Evolutionary conservation across 305 asterid species (phyloP).

Genomic region (Fraxinus xanthoxyloides): DNA sequence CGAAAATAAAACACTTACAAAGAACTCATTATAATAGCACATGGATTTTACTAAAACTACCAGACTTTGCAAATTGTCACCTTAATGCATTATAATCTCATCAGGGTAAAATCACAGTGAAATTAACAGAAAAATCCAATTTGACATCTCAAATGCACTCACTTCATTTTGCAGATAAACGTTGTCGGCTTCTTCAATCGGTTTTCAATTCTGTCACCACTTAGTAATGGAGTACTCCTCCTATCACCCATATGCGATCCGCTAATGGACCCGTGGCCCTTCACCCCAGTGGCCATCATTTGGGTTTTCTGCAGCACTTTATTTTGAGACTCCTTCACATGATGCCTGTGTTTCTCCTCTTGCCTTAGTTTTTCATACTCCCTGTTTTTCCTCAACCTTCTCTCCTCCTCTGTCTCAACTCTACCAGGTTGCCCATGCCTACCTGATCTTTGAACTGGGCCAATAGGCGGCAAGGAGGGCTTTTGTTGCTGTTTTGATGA

Average conservation of each 20-base stretch:
- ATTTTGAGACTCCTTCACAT: slow-evolving; percentile 76
- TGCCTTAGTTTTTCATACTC: slow-evolving; percentile 83
- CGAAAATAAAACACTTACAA: background rate
- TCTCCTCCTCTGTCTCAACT: slow-evolving; percentile 92
- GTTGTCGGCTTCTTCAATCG: slow-evolving; percentile 98
- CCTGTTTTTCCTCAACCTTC: slow-evolving; percentile 80
- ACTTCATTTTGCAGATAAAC: slow-evolving; percentile 97
- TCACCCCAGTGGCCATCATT: slow-evolving; percentile 64
- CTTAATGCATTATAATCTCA: background rate
- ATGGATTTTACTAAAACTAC: background rate
- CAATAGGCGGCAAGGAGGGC: slow-evolving; percentile 51
- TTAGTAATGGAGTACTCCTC: slow-evolving; percentile 69
- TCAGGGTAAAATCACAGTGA: slow-evolving; percentile 12
- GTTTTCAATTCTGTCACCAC: slow-evolving; percentile 83
- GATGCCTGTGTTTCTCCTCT: slow-evolving; percentile 81
- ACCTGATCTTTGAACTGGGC: slow-evolving; percentile 34
- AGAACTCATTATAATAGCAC: background rate
- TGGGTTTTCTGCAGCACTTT: slow-evolving; percentile 85
- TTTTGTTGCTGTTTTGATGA: slow-evolving; percentile 49
- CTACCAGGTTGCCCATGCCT: slow-evolving; percentile 50
- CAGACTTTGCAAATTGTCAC: background rate
- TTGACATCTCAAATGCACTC: slow-evolving; percentile 39
- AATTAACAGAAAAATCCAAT: slow-evolving; percentile 6
- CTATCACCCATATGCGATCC: slow-evolving; percentile 90
- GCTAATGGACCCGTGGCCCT: slow-evolving; percentile 75